These are phyloP conservation scores for Xerocomus nothofagi DNA, from an alignment of 1,284 basidiomycete species.

Conservation along the genomic window DNA sequence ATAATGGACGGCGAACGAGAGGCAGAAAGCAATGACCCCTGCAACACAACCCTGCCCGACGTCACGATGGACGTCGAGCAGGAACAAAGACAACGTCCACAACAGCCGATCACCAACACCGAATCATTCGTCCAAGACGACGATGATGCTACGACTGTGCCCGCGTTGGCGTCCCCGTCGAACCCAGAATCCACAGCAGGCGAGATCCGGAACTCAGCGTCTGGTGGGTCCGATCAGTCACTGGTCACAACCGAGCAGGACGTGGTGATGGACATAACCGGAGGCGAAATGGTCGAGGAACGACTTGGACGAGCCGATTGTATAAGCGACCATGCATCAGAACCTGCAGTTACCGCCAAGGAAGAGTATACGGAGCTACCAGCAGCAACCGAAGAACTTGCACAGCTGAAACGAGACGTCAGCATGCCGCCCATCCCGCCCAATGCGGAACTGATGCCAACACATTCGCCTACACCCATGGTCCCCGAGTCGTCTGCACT, in stretches of 20 bases:
- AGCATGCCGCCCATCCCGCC: conserved; percentile 24
- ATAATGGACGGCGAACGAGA: conserved; percentile 27
- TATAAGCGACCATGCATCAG: conserved; percentile 3
- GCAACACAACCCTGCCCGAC: not conserved
- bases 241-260: conserved; percentile 25
- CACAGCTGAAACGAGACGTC: conserved; percentile 24
- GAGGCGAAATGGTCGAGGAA: conserved; percentile 21
- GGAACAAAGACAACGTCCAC: conserved; percentile 6
- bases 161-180: not conserved
- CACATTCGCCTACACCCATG: conserved; percentile 20
- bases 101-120: not conserved
- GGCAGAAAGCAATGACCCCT: not conserved
- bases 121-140: conserved; percentile 1
- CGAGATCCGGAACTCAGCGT: conserved; percentile 2
- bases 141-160: not conserved
- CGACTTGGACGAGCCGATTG: conserved; percentile 15
- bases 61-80: conserved; percentile 27
- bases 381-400: conserved; percentile 11
- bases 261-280: conserved; percentile 25
- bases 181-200: conserved; percentile 14
- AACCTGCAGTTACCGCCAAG: conserved; percentile 1
- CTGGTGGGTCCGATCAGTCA: conserved; percentile 25
- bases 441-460: conserved; percentile 9
- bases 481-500: conserved; percentile 8
- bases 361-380: conserved; percentile 10